Base-by-base conservation (phyloP, 2,329 filamentous ascomycete species). In the Claviceps pazoutovae region DNA sequence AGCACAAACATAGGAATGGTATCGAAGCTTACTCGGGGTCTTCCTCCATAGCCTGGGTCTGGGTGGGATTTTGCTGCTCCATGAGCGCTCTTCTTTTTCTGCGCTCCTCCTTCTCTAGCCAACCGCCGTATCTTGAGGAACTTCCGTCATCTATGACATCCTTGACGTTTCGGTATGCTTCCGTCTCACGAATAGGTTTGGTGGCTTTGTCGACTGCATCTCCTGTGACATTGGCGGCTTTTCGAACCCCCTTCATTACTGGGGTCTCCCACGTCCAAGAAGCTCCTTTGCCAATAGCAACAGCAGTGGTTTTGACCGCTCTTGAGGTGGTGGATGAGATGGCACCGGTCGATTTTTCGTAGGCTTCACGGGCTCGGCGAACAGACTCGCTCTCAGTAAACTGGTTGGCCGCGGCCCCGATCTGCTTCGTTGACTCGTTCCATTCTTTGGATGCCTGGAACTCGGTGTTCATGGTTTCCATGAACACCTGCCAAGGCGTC, bases 361-460 rank as follows among this genome's bases (percentile, higher is more conserved):
- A 96, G 7, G 88, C 91, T 58, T 88, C 83, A 58, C 86, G 82
- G 34, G 91, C 93, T 60, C 82, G 82, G 63, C 88, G 84, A 16
- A 98, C 87, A 17, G 84, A 86, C 64, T 96, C 90, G 63, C 89
- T 96, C 71, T 97, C 91, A 36, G 84, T 84, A 64, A 98, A 93
- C 62, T 96, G 83, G 64, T 95, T 85, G 17, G 91, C 88, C 5
- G 86, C 87, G 48, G 87, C 88, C 17, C 88, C 86, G 43, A 98
- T 79, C 58, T 93, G 88, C 73, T 98, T 97, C 43, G 91, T 98
- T 44, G 88, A 95, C 65, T 98, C 93, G 64, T 98, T 95, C 93
- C 93, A 98, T 68, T 98, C 93, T 66, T 97, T 95, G 16, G 90
- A 97, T 50, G 88, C 86, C 68, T 96, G 89, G 71, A 98, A 95